Evolutionary conservation across 164 flowering plant genomes (phyloP), one percentile per base, ranked within the genome.

Genomic region (Tinospora cordifolia): DNA sequence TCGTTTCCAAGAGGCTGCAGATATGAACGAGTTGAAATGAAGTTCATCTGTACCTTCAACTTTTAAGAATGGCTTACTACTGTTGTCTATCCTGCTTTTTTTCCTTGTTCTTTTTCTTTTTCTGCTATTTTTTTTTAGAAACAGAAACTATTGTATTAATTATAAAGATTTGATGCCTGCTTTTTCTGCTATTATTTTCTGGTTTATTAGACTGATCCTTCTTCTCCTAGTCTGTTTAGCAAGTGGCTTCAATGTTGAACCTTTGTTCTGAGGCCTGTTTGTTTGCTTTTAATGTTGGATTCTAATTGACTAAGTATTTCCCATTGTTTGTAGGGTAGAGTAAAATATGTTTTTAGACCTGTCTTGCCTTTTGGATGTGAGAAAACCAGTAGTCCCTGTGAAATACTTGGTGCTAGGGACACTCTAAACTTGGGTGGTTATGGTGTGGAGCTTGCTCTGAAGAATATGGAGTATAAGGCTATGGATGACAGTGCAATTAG

Each of bases 381-480:
- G 81, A 65, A 76, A 72, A 76, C 75, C 69, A 65, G 66, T 71
- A 78, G 83, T 44, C 69, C 39, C 38, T 95, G 99, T 84, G 97
- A 87, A 76, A 84, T 86, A 58, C 75, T 95, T 82, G 99, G 99
- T 73, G 75, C 96, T 12, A 74, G 70, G 51, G 89, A 87, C 76
- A 74, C 88, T 22, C 69, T 88, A 67, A 86, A 85, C 76, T 81
- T 95, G 86, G 97, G 97, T 79, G 99, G 98, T 60, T 95, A 90
- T 82, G 99, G 99, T 24, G 98, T 95, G 39, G 99, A 95, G 79
- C 97, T 95, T 81, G 99, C 98, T 62, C 67, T 95, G 82, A 95
- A 95, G 87, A 95, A 92, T 75, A 95, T 95, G 99, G 99, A 95
- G 77, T 95, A 95, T 69, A 95, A 95, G 79, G 98, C 98, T 69